Conservation (phyloP, 495 filamentous ascomycete species). For the Penicillium odoratum region DNA sequence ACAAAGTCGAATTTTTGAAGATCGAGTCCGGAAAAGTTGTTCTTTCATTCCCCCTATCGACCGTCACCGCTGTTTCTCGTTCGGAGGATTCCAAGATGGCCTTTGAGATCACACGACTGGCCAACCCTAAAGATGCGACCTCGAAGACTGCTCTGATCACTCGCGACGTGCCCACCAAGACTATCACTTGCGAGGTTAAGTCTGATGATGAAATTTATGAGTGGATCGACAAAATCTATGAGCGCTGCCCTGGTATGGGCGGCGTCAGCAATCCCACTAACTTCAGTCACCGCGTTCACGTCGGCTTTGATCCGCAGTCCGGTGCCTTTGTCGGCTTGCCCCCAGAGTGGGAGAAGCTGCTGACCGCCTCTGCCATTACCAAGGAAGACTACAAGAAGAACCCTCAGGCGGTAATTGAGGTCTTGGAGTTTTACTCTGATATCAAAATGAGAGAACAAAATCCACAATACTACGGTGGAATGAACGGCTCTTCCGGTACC, state of each 20-base stretch:
- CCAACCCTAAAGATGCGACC: constrained; percentile 61
- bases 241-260: constrained; percentile 93
- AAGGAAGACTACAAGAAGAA: constrained; percentile 98
- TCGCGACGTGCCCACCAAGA: constrained; percentile 76
- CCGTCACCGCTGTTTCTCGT: constrained; percentile 80
- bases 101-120: constrained; percentile 81
- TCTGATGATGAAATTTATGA: constrained; percentile 94
- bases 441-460: constrained; percentile 85
- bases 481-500: constrained; percentile 52
- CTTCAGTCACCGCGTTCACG: constrained; percentile 93
- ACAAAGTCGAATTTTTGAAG: constrained; percentile 89
- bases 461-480: constrained; percentile 69
- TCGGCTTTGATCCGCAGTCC: constrained; percentile 91
- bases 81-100: constrained; percentile 85
- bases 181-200: constrained; percentile 85
- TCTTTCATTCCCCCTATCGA: constrained; percentile 75
- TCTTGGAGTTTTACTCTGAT: constrained; percentile 96
- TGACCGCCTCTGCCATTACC: constrained; percentile 93
- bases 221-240: constrained; percentile 97
- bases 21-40: constrained; percentile 79
- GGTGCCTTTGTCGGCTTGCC: constrained; percentile 93
- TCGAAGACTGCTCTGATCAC: constrained; percentile 58
- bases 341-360: constrained; percentile 91
- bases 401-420: constrained; percentile 96
- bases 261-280: constrained; percentile 98